These are phyloP conservation scores for Vigna hirtella DNA, from an alignment of 306 rosid genomes.

Conservation along the genomic window DNA sequence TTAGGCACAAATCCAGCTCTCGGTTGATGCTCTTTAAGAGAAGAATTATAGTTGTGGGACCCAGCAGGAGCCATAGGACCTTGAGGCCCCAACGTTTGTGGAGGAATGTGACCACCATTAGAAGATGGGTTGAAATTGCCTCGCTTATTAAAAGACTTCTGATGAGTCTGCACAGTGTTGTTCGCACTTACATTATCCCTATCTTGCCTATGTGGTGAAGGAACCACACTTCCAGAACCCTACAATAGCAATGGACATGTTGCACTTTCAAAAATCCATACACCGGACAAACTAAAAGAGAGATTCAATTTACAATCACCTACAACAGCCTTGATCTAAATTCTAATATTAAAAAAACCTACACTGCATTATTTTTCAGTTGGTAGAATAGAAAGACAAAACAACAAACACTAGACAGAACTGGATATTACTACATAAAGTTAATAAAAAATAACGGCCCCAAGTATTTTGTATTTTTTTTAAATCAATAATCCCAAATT, in stretches of 20 bases:
- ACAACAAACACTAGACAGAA: neutral
- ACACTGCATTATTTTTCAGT: neutral
- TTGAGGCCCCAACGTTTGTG: constrained; percentile 52
- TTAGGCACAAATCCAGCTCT: constrained; percentile 63
- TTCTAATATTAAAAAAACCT: neutral
- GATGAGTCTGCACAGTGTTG: constrained; percentile 53
- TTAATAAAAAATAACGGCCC: neutral
- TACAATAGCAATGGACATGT: constrained; percentile 40
- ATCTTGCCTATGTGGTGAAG: constrained; percentile 63
- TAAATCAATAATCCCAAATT: neutral
- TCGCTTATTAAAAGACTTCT: constrained; percentile 55
- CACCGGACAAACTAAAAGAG: neutral
- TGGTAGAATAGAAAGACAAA: neutral
- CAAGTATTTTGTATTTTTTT: neutral
- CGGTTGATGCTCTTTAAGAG: constrained; percentile 54
- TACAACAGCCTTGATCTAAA: constrained; percentile 2
- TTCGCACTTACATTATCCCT: constrained; percentile 49
- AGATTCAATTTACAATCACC: neutral
- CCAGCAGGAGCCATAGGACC: constrained; percentile 52
- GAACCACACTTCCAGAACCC: constrained; percentile 61
- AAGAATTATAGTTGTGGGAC: constrained; percentile 52
- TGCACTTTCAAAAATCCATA: constrained; percentile 27
- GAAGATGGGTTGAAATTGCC: constrained; percentile 51
- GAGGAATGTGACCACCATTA: constrained; percentile 56
- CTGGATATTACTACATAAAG: no score